Percentiles rank a stretch among this genome's conserved stretches.
phyloP scores from a whole-genome alignment of 441 rosid genomes.

The Populus hybrid region DNA sequence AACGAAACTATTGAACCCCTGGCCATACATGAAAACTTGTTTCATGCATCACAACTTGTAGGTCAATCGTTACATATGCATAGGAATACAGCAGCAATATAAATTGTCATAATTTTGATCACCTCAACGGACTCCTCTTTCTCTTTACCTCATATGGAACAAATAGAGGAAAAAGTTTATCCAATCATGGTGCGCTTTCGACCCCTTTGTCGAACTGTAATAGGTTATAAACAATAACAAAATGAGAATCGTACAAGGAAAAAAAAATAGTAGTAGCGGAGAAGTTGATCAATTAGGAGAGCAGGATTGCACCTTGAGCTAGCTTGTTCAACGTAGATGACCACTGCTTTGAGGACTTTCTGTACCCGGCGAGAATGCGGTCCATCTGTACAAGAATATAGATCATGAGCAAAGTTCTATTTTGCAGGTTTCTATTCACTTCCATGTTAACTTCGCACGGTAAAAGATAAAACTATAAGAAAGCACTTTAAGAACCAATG shows the following conservation, averaged over 20 bases:
- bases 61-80: neutral
- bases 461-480: neutral
- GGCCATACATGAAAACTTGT: neutral
- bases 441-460: neutral
- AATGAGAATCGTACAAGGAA: conserved; percentile 2
- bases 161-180: conserved; percentile 28
- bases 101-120: neutral
- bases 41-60: neutral
- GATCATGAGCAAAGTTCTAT: neutral
- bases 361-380: conserved; percentile 62
- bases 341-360: conserved; percentile 97
- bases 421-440: neutral
- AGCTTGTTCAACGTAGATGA: conserved; percentile 88
- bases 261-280: neutral
- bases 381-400: conserved; percentile 59
- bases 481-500: neutral
- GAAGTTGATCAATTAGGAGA: neutral
- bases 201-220: conserved; percentile 83
- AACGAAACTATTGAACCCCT: neutral
- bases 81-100: neutral
- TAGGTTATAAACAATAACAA: conserved; percentile 11
- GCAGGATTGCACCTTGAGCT: conserved; percentile 58
- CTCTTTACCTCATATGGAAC: conserved; percentile 6
- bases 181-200: conserved; percentile 94
- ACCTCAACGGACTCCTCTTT: conserved; percentile 2